A percentile compares a stretch with the other conserved stretches of the same genome.
Conservation (phyloP, 2,329 filamentous ascomycete species). For the Samsoniella hepiali region DNA sequence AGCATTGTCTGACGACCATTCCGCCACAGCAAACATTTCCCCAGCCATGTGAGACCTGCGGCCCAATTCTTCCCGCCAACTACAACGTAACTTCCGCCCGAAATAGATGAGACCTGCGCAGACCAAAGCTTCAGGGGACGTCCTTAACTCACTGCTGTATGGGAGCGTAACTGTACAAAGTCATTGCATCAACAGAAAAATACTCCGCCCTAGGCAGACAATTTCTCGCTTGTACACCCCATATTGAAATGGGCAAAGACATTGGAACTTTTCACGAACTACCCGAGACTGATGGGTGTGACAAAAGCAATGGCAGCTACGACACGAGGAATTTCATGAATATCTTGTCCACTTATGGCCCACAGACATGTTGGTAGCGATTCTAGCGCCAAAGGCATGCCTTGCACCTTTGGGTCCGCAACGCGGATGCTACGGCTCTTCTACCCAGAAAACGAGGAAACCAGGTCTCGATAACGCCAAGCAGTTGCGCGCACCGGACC, state of each 20-base stretch:
- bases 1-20: too few species aligned
- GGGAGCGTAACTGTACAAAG: too few species aligned
- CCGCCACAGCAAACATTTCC: background rate
- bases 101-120: conserved; percentile 1
- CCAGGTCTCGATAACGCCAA: background rate
- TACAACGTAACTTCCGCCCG: background rate
- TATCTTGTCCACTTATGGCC: background rate
- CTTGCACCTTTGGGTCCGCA: background rate
- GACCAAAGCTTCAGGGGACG: background rate
- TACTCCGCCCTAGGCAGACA: background rate
- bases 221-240: background rate
- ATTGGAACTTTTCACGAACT: background rate
- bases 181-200: too few species aligned
- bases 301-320: background rate
- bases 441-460: background rate
- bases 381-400: background rate
- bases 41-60: background rate
- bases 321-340: background rate
- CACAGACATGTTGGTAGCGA: background rate
- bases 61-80: too few species aligned
- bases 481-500: background rate
- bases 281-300: background rate
- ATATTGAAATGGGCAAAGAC: background rate
- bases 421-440: background rate
- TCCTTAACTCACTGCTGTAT: background rate